phyloP scores from a whole-genome alignment of 345 rosid species.

The Citrus sp. region DNA sequence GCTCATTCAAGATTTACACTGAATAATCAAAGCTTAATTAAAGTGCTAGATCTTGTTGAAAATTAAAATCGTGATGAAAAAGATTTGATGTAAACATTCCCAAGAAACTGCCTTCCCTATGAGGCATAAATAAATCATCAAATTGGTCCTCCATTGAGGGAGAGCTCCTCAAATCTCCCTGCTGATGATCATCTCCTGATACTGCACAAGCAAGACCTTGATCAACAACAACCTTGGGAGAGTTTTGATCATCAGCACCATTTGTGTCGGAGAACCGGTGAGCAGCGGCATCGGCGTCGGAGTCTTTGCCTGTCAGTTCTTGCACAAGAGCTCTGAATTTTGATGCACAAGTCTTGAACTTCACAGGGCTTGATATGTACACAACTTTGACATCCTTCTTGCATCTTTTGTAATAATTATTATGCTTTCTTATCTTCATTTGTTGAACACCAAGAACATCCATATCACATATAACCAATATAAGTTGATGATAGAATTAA shows the following conservation, averaged over 20 bases:
- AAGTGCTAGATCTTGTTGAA: constrained; percentile 21
- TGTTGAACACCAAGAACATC: constrained; percentile 26
- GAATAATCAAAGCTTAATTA: not conserved
- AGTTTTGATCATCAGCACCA: constrained; percentile 3
- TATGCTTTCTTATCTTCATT: constrained; percentile 8
- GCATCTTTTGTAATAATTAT: constrained; percentile 1
- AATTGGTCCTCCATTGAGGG: constrained; percentile 17
- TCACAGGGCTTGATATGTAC: constrained; percentile 82
- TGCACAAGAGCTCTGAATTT: constrained; percentile 78
- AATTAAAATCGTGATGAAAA: constrained; percentile 19
- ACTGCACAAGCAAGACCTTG: not conserved
- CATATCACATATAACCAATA: constrained; percentile 1
- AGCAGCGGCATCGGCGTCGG: constrained; percentile 58
- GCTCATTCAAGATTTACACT: not conserved
- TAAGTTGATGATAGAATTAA: not conserved
- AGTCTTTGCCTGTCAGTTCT: constrained; percentile 83
- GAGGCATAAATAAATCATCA: constrained; percentile 12
- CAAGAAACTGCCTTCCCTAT: constrained; percentile 28
- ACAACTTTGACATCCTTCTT: constrained; percentile 59
- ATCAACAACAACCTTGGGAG: constrained; percentile 7
- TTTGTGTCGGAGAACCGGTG: constrained; percentile 19
- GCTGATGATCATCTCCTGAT: not conserved
- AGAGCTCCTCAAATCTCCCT: not conserved
- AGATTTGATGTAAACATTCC: constrained; percentile 27
- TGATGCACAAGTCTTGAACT: constrained; percentile 63